Evolutionary conservation across 352 stramenopile genomes (phyloP).

Genomic region (Globisporangium acanthophoron): DNA sequence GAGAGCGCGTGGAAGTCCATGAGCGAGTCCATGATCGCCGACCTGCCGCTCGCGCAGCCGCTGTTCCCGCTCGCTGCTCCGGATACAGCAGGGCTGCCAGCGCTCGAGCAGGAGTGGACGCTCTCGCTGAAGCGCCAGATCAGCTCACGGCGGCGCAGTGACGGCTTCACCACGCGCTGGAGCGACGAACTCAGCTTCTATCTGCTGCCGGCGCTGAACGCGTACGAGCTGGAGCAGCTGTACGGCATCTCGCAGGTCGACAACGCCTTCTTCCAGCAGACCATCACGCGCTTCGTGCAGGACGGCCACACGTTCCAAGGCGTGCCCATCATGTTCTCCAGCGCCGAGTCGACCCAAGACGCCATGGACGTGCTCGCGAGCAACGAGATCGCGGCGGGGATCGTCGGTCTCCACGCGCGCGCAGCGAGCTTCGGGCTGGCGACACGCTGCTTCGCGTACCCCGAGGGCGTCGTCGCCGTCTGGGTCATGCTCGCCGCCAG

Average conservation of each 20-base stretch:
- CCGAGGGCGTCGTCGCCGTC: conserved; percentile 50
- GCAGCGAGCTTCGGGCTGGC: conserved; percentile 64
- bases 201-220: conserved; percentile 76
- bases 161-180: conserved; percentile 63
- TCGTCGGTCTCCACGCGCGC: conserved; percentile 60
- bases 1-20: conserved; percentile 57
- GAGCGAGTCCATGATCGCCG: conserved; percentile 37
- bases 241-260: conserved; percentile 59
- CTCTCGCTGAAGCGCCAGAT: conserved; percentile 32
- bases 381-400: conserved; percentile 43
- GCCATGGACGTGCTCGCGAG: conserved; percentile 36
- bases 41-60: conserved; percentile 31
- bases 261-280: conserved; percentile 81
- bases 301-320: conserved; percentile 84
- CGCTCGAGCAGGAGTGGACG: conserved; percentile 48
- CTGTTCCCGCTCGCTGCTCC: conserved; percentile 25
- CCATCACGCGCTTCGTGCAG: conserved; percentile 69
- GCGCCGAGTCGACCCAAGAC: conserved; percentile 18
- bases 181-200: conserved; percentile 74
- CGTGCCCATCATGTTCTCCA: conserved; percentile 60
- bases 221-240: conserved; percentile 83
- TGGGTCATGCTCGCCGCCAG: conserved; percentile 86
- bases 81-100: conserved; percentile 18
- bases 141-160: conserved; percentile 28
- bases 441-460: conserved; percentile 74